Evolutionary conservation across 2,329 filamentous ascomycete species (phyloP), one percentile per base, ranked within the genome.

Genomic region (Ophiostoma tasmaniense): DNA sequence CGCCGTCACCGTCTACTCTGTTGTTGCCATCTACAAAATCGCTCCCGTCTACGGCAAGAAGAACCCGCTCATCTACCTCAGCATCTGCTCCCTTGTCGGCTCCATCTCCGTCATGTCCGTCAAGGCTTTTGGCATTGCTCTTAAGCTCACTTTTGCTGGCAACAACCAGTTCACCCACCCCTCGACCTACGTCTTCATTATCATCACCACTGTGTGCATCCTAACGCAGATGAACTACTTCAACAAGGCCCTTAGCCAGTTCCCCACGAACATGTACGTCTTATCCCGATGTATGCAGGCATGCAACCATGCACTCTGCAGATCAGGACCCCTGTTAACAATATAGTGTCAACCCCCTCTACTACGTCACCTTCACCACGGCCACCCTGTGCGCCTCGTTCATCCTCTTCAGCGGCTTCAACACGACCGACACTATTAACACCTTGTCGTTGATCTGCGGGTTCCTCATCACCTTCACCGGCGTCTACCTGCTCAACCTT

Each of bases 141-240:
- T 99, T 73, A 99, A 99, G 81, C 88, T 99, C 76, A 98, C 94
- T 0, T 87, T 99, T 73, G 88, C 85, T 65, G 95, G 94, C 68
- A 90, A 96, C 79, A 99, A 99, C 80, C 95, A 99, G 79, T 97
- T 99, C 79, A 88, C 87, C 5, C 92, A 96, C 74, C 92, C 96
- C 1, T 97, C 93, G 66, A 99, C 96, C 70, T 99, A 99, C 75
- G 93, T 97, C 72, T 99, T 99, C 78, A 89, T 94, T 79, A 97
- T 99, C 73, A 87, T 98, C 73, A 95, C 93, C 0, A 84, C 85
- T 2, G 92, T 97, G 73, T 99, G 95, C 82, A 98, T 99, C 76
- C 79, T 99, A 73, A 97, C 93, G 10, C 95, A 99, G 83, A 98
- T 99, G 95, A 99, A 99, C 80, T 99, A 99, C 80, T 97, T 99